Evolutionary conservation across 768 basidiomycete genomes (phyloP).

Genomic region (Cantharellus cinnabarinus): DNA sequence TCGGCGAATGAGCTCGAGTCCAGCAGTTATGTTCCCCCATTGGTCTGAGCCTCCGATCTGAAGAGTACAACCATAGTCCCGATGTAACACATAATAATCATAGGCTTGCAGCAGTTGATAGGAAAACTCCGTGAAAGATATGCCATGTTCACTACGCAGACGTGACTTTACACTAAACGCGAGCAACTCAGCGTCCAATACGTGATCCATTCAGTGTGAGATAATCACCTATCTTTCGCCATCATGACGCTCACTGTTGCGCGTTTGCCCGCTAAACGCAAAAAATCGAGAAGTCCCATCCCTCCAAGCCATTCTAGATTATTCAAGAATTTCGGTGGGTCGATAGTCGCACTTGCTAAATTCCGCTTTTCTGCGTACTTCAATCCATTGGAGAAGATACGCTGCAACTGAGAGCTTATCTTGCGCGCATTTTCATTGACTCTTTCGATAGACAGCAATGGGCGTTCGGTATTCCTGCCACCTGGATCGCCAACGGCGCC

Average conservation of each 20-base stretch:
- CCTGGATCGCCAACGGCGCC: constrained; percentile 96
- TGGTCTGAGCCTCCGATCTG: constrained; percentile 96
- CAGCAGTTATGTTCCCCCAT: constrained; percentile 94
- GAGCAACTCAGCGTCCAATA: not conserved
- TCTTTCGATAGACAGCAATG: constrained; percentile 35
- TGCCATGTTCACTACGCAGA: constrained; percentile 56
- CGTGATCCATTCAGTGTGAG: not conserved
- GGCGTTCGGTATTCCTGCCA: constrained; percentile 65
- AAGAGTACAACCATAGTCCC: constrained; percentile 45
- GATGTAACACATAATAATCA: constrained; percentile 69
- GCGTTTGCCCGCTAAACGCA: constrained; percentile 59
- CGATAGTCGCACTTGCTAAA: not conserved
- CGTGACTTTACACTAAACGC: constrained; percentile 55
- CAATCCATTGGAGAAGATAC: constrained; percentile 49
- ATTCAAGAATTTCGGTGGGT: constrained; percentile 29
- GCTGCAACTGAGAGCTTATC: constrained; percentile 43
- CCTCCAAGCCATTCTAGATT: constrained; percentile 63
- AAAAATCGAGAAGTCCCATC: constrained; percentile 61
- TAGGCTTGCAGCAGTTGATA: constrained; percentile 96
- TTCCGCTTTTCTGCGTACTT: constrained; percentile 31
- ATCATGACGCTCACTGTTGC: constrained; percentile 81
- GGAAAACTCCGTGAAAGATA: constrained; percentile 97
- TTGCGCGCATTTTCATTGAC: constrained; percentile 44
- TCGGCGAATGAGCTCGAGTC: constrained; percentile 59
- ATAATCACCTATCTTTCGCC: constrained; percentile 59